Conservation (phyloP, 2,329 filamentous ascomycete species). For the Fusarium sp. region DNA sequence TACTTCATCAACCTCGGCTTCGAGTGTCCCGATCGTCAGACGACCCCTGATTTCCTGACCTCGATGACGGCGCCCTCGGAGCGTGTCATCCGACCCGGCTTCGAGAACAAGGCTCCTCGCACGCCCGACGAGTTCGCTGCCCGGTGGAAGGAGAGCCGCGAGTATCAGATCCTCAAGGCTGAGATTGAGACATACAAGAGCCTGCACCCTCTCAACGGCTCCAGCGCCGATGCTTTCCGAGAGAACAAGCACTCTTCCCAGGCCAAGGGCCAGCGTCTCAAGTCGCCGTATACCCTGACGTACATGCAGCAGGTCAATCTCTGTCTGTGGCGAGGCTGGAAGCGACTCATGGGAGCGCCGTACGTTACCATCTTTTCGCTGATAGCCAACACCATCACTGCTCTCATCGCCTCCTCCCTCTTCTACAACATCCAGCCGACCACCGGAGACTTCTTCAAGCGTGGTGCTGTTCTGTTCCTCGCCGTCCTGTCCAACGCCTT, state of each 20-base stretch:
- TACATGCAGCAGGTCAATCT: conserved; percentile 57
- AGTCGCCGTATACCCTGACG: conserved; percentile 60
- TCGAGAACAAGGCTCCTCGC: conserved; percentile 47
- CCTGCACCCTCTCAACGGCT: conserved; percentile 39
- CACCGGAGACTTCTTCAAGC: conserved; percentile 34
- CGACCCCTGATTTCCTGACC: conserved; percentile 72
- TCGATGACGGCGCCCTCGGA: conserved; percentile 56
- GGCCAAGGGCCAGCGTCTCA: conserved; percentile 51
- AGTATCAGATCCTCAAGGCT: conserved; percentile 25
- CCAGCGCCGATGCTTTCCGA: conserved; percentile 40
- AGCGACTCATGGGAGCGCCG: conserved; percentile 49
- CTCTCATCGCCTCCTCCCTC: conserved; percentile 28
- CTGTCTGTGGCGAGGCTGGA: conserved; percentile 53
- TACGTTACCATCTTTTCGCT: conserved; percentile 28
- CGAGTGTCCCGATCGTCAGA: conserved; percentile 68
- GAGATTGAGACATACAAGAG: conserved; percentile 49
- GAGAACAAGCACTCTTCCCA: conserved; percentile 42
- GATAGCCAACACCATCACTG: conserved; percentile 11
- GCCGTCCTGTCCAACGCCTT: conserved; percentile 63
- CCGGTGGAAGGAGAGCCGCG: conserved; percentile 46
- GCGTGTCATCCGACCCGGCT: conserved; percentile 48
- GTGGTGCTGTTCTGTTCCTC: conserved; percentile 62
- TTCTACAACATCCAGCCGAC: conserved; percentile 36
- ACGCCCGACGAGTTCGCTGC: conserved; percentile 52
- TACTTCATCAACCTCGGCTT: conserved; percentile 72